Conservation (phyloP, 108 stramenopile species). For the Fragilariopsis cylindrus region DNA sequence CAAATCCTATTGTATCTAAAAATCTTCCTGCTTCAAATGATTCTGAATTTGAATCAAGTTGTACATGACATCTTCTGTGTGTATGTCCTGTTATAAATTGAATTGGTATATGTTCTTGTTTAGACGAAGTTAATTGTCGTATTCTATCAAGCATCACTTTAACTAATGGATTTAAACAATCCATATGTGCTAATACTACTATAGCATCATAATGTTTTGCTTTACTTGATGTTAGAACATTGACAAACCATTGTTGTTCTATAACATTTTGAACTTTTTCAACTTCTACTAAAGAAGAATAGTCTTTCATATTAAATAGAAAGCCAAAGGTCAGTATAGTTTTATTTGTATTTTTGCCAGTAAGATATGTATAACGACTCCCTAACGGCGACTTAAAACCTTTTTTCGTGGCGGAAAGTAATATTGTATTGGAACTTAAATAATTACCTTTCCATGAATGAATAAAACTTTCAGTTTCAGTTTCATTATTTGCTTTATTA, state of each 20-base stretch:
- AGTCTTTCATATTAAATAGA: slow-evolving; percentile 57
- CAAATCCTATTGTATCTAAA: slow-evolving; percentile 78
- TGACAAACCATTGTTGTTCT: slow-evolving; percentile 56
- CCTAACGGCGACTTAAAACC: slow-evolving; percentile 41
- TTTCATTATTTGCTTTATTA: neutral
- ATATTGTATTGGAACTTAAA: slow-evolving; percentile 62
- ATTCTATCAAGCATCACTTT: slow-evolving; percentile 46
- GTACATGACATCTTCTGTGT: slow-evolving; percentile 47
- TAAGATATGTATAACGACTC: slow-evolving; percentile 48
- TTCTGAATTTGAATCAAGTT: slow-evolving; percentile 43
- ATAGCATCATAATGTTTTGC: slow-evolving; percentile 54
- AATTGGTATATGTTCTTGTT: slow-evolving; percentile 45
- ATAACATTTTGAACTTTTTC: slow-evolving; percentile 53
- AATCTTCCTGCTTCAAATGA: slow-evolving; percentile 76
- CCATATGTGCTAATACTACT: slow-evolving; percentile 79
- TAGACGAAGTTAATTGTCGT: slow-evolving; percentile 23
- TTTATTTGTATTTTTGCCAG: slow-evolving; percentile 37
- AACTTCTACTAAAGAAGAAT: slow-evolving; percentile 40
- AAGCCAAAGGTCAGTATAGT: slow-evolving; percentile 71
- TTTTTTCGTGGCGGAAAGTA: slow-evolving; percentile 3
- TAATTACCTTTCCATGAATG: slow-evolving; percentile 60
- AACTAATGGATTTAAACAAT: slow-evolving; percentile 61
- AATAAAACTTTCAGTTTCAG: slow-evolving; percentile 34
- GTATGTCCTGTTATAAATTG: slow-evolving; percentile 81
- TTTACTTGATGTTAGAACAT: slow-evolving; percentile 18